These are phyloP conservation scores for Gossypium schwendimanii DNA, from an alignment of 441 rosid genomes.

Conservation along the genomic window DNA sequence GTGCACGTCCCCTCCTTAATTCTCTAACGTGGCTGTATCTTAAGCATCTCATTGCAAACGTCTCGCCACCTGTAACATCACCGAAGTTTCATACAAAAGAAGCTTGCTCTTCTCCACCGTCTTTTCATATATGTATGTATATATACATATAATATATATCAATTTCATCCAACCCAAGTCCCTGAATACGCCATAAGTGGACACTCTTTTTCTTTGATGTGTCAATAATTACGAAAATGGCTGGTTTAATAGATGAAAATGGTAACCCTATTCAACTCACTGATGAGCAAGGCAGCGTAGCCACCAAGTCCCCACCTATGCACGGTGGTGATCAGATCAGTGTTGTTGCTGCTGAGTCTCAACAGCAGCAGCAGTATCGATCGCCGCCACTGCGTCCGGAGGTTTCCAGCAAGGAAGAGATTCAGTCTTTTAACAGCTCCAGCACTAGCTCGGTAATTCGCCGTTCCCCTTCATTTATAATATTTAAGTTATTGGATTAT, in stretches of 20 bases:
- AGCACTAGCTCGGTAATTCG: constrained; percentile 51
- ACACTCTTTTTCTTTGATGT: too few relatives aligned
- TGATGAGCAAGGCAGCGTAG: constrained; percentile 56
- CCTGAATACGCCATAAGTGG: too few relatives aligned
- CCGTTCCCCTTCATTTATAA: background rate
- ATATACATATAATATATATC: background rate
- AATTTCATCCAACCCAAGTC: background rate
- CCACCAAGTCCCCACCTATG: constrained; percentile 19
- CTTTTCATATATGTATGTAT: background rate
- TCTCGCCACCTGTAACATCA: constrained; percentile 12
- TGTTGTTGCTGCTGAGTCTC: background rate
- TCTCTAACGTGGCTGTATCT: constrained; percentile 17
- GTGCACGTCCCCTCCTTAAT: background rate
- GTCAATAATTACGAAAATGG: constrained; percentile 23
- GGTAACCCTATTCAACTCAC: constrained; percentile 60
- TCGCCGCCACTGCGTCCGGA: background rate
- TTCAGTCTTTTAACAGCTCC: constrained; percentile 42
- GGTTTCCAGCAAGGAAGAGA: constrained; percentile 18
- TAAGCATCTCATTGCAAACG: background rate
- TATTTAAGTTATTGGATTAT: too few relatives aligned
- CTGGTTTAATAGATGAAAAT: constrained; percentile 50
- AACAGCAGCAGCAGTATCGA: background rate
- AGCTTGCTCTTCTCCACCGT: background rate
- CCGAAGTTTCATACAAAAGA: background rate
- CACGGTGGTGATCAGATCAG: background rate